phyloP scores from a whole-genome alignment of 2,329 filamentous ascomycete species.

The Gaeumannomyces tritici region DNA sequence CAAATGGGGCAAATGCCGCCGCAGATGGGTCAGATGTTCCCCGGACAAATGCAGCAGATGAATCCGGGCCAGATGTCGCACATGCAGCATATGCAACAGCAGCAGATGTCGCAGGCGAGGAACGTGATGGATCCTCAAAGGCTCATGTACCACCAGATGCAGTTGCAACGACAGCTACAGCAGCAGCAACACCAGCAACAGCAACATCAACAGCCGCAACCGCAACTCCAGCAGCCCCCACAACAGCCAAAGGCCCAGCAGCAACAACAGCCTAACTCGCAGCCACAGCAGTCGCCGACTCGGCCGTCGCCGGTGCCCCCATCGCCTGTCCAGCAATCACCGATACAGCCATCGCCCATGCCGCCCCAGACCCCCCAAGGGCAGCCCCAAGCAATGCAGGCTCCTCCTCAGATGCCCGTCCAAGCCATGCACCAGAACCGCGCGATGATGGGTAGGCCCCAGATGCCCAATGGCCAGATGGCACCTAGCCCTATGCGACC shows the following conservation, averaged over 20 bases:
- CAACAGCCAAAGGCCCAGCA: neutral
- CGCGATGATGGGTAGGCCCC: constrained; percentile 43
- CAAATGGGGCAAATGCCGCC: constrained; percentile 24
- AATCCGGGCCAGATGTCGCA: constrained; percentile 23
- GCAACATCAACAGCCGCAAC: neutral
- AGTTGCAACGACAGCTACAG: constrained; percentile 29
- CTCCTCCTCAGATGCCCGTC: constrained; percentile 20
- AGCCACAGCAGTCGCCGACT: neutral
- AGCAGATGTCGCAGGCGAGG: constrained; percentile 32
- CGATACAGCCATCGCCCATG: neutral
- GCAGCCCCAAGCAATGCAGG: constrained; percentile 35
- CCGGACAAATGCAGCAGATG: constrained; percentile 25
- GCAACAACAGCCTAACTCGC: constrained; percentile 22
- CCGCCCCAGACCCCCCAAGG: neutral
- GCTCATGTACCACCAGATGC: constrained; percentile 69
- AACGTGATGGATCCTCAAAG: constrained; percentile 63
- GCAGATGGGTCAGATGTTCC: constrained; percentile 22
- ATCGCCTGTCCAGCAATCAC: neutral
- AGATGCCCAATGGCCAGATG: constrained; percentile 47
- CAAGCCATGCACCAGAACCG: constrained; percentile 23
- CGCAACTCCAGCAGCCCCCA: neutral
- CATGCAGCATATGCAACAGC: constrained; percentile 22
- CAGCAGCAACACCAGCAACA: constrained; percentile 1
- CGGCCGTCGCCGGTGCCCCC: neutral
- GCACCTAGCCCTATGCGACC: constrained; percentile 23